Evolutionary conservation across 2,329 filamentous ascomycete genomes (phyloP).

Genomic region (Pyrenophora seminiperda): DNA sequence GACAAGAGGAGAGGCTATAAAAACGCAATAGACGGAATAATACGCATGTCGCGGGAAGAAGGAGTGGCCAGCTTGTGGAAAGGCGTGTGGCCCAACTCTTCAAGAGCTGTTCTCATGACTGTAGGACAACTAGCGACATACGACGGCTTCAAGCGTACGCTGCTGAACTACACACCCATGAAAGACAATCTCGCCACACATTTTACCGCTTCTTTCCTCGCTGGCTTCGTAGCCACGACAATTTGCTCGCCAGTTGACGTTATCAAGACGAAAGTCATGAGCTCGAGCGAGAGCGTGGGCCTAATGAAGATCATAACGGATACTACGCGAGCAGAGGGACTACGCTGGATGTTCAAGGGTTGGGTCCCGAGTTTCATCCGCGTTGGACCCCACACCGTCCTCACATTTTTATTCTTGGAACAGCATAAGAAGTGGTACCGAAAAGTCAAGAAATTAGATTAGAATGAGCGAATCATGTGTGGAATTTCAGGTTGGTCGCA

Average conservation of each 20-base stretch:
- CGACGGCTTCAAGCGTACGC: conserved; percentile 75
- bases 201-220: conserved; percentile 76
- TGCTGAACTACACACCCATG: conserved; percentile 70
- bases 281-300: conserved; percentile 60
- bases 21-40: conserved; percentile 83
- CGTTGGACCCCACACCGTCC: conserved; percentile 77
- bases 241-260: conserved; percentile 86
- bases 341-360: conserved; percentile 85
- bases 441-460: conserved; percentile 25
- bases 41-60: conserved; percentile 86
- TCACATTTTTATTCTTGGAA: conserved; percentile 85
- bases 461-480: neutral
- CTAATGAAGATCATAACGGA: conserved; percentile 67
- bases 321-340: conserved; percentile 72
- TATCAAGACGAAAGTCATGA: conserved; percentile 89
- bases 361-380: conserved; percentile 81
- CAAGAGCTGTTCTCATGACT: conserved; percentile 85
- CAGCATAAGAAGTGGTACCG: conserved; percentile 81
- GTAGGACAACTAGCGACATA: conserved; percentile 83
- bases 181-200: conserved; percentile 74
- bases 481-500: neutral
- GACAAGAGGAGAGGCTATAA: conserved; percentile 83
- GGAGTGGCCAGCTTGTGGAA: conserved; percentile 78
- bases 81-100: conserved; percentile 81
- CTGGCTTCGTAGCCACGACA: conserved; percentile 82